These are phyloP conservation scores for Heteromeles arbutifolia DNA, from an alignment of 306 rosid genomes.

Conservation along the genomic window DNA sequence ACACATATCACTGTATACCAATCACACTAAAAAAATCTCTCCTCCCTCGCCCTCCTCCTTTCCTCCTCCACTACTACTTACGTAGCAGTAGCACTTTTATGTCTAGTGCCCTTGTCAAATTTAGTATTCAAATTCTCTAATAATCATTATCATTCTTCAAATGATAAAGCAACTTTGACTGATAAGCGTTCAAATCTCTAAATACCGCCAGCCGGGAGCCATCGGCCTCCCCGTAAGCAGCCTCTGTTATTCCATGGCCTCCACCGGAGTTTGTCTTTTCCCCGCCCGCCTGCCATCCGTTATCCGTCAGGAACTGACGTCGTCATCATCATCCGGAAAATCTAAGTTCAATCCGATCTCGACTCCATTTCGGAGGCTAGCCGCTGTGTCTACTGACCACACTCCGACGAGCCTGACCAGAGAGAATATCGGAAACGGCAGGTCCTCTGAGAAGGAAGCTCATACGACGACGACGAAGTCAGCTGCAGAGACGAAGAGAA, in stretches of 20 bases:
- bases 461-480: not conserved
- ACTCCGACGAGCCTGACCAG: not conserved
- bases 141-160: not conserved
- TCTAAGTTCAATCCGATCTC: constrained; percentile 13
- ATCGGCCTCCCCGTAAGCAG: not conserved
- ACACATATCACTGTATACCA: no score
- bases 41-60: no score
- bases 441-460: not conserved
- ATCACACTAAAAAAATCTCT: no score
- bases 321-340: not conserved
- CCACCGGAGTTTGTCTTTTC: constrained; percentile 25
- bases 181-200: not conserved
- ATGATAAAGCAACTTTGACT: not conserved
- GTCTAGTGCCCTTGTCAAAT: no score
- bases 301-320: constrained; percentile 10
- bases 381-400: constrained; percentile 30
- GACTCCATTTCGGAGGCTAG: constrained; percentile 8
- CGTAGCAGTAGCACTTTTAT: no score
- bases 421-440: not conserved
- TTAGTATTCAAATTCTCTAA: no score
- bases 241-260: constrained; percentile 30
- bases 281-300: constrained; percentile 2
- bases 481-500: not conserved
- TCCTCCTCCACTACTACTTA: no score
- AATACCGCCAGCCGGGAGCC: not conserved